phyloP scores from a whole-genome alignment of 208 protist species.

The Porcisia hertigi region DNA sequence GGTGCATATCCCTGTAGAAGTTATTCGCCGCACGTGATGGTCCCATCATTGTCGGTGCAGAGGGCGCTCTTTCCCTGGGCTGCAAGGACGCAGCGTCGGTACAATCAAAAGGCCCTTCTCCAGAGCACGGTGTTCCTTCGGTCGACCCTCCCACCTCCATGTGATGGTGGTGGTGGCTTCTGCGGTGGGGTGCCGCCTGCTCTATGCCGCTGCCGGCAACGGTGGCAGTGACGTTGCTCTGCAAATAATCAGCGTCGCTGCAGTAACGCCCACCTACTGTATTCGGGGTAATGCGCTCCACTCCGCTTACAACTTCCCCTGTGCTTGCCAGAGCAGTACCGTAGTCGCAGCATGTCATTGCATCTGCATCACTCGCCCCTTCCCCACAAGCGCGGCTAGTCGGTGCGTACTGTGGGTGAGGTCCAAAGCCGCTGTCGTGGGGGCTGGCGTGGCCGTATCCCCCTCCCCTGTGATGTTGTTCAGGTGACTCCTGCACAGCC shows the following conservation, averaged over 20 bases:
- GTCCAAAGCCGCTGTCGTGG: neutral
- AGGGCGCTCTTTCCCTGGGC: constrained; percentile 8
- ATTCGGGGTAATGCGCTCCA: neutral
- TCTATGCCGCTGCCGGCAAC: neutral
- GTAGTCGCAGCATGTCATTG: neutral
- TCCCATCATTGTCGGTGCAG: constrained; percentile 5
- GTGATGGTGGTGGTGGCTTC: neutral
- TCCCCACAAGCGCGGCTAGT: neutral
- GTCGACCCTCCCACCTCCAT: neutral
- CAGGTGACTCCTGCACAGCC: neutral
- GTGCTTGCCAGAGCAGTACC: neutral
- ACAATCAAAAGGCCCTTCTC: constrained; percentile 1
- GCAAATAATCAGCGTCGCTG: constrained; percentile 1
- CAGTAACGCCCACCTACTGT: constrained; percentile 2
- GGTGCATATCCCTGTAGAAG: constrained; percentile 23
- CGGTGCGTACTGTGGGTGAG: neutral
- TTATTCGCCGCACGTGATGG: constrained; percentile 13
- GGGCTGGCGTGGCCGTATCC: constrained; percentile 2
- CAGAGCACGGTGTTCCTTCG: neutral
- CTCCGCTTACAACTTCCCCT: neutral
- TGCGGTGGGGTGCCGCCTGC: constrained; percentile 1
- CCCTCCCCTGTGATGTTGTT: neutral
- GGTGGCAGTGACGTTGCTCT: neutral
- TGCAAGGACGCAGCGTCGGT: constrained; percentile 9
- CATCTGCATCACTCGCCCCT: neutral